Base-by-base conservation (phyloP, 306 rosid genomes). In the Rosa chinensis region DNA sequence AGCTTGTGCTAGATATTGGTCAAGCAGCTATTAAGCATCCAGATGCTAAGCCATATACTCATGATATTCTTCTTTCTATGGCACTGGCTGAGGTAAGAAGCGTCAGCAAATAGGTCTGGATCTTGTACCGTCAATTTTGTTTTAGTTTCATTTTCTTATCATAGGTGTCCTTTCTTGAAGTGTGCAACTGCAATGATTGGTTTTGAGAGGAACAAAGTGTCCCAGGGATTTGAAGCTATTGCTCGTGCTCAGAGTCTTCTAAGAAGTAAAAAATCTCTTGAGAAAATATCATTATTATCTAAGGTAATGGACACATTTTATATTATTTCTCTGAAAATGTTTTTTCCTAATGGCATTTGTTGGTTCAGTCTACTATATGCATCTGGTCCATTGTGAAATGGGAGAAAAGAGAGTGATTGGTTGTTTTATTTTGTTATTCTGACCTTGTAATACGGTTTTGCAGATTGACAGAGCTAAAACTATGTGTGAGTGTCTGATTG, bases 171-270 rank as follows among this genome's bases (percentile, higher is more conserved):
- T 90, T 87, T 91, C 89, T 91, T 89, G 90, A 94, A 94, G 99
- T 95, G 98, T 86, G 92, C 96, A 69, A 89, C 81, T 81, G 99
- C 99, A 37, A 93, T 89, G 92, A 88, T 83, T 79, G 82, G 90
- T 84, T 91, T 95, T 75, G 99, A 92, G 93, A 90, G 90, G 88
- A 95, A 86, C 62, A 91, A 82, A 78, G 92, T 95, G 62, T 90
- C 98, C 74, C 92, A 90, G 79, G 99, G 99, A 71, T 95, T 95
- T 70, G 99, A 95, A 89, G 99, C 99, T 81, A 95, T 95, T 77
- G 90, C 98, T 71, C 99, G 97, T 70, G 99, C 99, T 21, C 98
- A 90, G 82, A 79, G 87, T 91, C 85, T 92, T 82, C 90, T 95
- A 47, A 84, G 96, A 84, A 91, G 97, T 82, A 88, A 89, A 79